Evolutionary conservation across 257 asterid genomes (phyloP), one percentile per base, ranked within the genome.

Genomic region (Solanum etuberosum): DNA sequence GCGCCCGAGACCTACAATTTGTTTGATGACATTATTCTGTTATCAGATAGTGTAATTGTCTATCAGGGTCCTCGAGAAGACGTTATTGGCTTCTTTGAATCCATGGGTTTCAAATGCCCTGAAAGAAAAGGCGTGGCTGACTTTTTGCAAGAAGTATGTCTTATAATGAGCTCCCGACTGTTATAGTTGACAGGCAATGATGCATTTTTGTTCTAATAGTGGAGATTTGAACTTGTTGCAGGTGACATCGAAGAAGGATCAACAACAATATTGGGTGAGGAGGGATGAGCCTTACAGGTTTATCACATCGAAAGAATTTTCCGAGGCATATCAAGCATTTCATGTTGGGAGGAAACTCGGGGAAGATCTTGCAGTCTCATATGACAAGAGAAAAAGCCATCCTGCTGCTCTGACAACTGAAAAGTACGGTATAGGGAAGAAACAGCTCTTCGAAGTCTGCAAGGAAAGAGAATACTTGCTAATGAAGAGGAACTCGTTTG

Each of bases 181-280:
- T 40, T 25, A 67, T 43, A 31, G 10, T 27, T 29, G 87, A 48
- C 11, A 4, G 32, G 20, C 42, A 43, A 9, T 43, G 42, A 25
- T 84, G 65, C n/a, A 70, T 29, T 31, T 27, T 35, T 31, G 40
- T 23, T 35, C 42, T n/a, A n/a, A 61, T 68, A 20, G 40, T 18
- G 43, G 1, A 74, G n/a, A 74, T 80, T 29, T 80, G 0, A 43
- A 46, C 25, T 29, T 80, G 0, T 46, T 87, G 83, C 88, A 94
- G 98, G 95, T 94, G 67, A 94, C 98, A 1, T 94, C 98, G 16
- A 92, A 90, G 93, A 94, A 94, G 88, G 98, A 94, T 63, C 98
- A 94, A 61, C 82, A 88, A 68, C 98, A 94, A 80, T 94, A 94
- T 86, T 94, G 96, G 98, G 89, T 89, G 14, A 85, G 76, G 18